Evolutionary conservation across 78 protist species (phyloP), one percentile per base, ranked within the genome.

Genomic region (Cavenderia fasciculata): DNA sequence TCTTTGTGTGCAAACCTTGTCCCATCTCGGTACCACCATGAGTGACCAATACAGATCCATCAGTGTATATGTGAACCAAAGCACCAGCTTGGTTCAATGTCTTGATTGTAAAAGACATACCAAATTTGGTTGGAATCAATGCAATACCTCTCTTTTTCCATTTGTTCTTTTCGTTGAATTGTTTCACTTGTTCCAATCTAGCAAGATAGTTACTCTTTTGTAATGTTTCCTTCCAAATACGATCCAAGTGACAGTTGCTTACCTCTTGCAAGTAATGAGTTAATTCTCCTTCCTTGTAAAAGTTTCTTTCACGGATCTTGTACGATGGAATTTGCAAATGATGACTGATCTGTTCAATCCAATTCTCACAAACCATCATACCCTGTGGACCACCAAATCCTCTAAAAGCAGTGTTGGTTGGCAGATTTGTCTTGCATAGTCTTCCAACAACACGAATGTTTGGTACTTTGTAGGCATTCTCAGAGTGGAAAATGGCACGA

Each of bases 11-110:
- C 25, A 98, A 79, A 34, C 99, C 98, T 63, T 98, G 99, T 21
- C 99, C 99, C 97, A 98, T 97, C 41, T 98, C 99, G 16, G 92
- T 61, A n/a, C 99, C 99, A 34, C 98, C 98, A 95, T 97, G 98
- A 29, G 96, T 69, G 10, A 98, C 95, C 18, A 95, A 49, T 8
- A 98, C 97, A 7, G 98, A 44, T 0, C 99, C 99, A 93, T 98
- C 99, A 19, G 87, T 33, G 69, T 97, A 88, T 11, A 96, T 51
- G 72, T 89, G 94, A 4, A 96, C 95, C 44, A 86, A 59, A 2
- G 96, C 97, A 43, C 94, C 93, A 2, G 92, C 96, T 75, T 98
- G 98, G 85, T 97, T 97, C 85, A 96, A 44, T 27, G 89, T 71
- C 59, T 87, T 85, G n/a, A 75, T 82, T 23, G 95, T 94, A 85